A percentile compares a stretch with the other conserved stretches of the same genome.
These are phyloP conservation scores for Calonectria hongkongensis DNA, from an alignment of 2,329 filamentous ascomycete species.

Conservation along the genomic window DNA sequence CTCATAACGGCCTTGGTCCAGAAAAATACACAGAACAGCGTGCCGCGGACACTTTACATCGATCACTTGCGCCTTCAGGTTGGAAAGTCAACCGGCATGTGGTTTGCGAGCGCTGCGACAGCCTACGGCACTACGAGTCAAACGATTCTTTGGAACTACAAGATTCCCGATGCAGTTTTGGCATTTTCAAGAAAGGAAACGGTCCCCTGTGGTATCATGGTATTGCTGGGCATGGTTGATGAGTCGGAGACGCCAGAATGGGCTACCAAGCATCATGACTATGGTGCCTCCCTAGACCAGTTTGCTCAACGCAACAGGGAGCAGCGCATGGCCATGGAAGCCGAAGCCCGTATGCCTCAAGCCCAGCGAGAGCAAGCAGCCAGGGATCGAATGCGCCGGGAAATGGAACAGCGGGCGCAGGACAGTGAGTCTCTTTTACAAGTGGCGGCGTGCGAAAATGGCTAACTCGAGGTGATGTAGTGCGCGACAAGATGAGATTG, in stretches of 20 bases:
- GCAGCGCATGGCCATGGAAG: conserved; percentile 62
- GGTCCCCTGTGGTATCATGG: conserved; percentile 76
- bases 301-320: conserved; percentile 63
- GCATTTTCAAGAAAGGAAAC: conserved; percentile 70
- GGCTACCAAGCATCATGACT: conserved; percentile 65
- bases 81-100: conserved; percentile 64
- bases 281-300: conserved; percentile 56
- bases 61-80: conserved; percentile 66
- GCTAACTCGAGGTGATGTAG: conserved; percentile 49
- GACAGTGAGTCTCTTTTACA: conserved; percentile 62
- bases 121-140: conserved; percentile 72
- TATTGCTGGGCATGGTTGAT: conserved; percentile 70
- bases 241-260: conserved; percentile 73
- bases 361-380: conserved; percentile 64
- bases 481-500: conserved; percentile 63
- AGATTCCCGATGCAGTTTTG: conserved; percentile 72
- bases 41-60: conserved; percentile 65
- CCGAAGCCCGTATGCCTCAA: conserved; percentile 66
- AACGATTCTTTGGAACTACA: conserved; percentile 77
- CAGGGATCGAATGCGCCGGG: conserved; percentile 63
- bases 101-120: conserved; percentile 75
- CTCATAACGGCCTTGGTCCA: conserved; percentile 67
- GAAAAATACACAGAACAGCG: conserved; percentile 53
- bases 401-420: conserved; percentile 66
- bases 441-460: conserved; percentile 8